Percentiles rank a stretch among this genome's conserved stretches.
phyloP scores from a whole-genome alignment of 352 stramenopile species.

The Globisporangium megalacanthum region DNA sequence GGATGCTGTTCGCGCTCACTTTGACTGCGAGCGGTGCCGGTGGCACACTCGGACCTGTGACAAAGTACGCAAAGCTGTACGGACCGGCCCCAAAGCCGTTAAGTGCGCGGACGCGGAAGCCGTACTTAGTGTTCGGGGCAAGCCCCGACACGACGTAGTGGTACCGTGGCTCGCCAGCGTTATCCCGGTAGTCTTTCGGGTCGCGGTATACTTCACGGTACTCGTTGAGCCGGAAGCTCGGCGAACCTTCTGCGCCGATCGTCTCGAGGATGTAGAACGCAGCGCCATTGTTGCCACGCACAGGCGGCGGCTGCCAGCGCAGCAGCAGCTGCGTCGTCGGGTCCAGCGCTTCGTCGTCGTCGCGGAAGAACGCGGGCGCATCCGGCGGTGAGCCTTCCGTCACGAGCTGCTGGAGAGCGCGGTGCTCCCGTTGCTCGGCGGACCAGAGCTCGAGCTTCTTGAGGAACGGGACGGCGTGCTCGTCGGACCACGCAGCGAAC shows the following conservation, averaged over 20 bases:
- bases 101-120: constrained; percentile 84
- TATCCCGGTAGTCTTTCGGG: constrained; percentile 81
- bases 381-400: constrained; percentile 58
- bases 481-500: constrained; percentile 61
- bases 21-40: constrained; percentile 56
- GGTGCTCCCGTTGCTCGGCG: constrained; percentile 59
- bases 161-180: constrained; percentile 71
- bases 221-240: constrained; percentile 58
- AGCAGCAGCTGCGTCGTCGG: constrained; percentile 65
- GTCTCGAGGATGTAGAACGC: constrained; percentile 85
- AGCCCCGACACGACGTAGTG: constrained; percentile 62
- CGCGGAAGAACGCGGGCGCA: constrained; percentile 46
- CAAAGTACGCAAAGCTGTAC: constrained; percentile 85
- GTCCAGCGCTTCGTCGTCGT: constrained; percentile 46
- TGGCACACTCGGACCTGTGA: constrained; percentile 72
- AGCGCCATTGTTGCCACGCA: constrained; percentile 55
- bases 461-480: constrained; percentile 39
- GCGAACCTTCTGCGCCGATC: constrained; percentile 63
- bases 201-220: constrained; percentile 86
- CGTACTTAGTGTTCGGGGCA: constrained; percentile 85
- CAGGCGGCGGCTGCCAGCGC: constrained; percentile 57
- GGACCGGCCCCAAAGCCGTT: constrained; percentile 87
- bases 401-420: constrained; percentile 59
- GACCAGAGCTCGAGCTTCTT: constrained; percentile 77
- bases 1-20: constrained; percentile 64